Conservation (phyloP, 805 yeast species). For the Yamadazyma takamatsuzukensis region DNA sequence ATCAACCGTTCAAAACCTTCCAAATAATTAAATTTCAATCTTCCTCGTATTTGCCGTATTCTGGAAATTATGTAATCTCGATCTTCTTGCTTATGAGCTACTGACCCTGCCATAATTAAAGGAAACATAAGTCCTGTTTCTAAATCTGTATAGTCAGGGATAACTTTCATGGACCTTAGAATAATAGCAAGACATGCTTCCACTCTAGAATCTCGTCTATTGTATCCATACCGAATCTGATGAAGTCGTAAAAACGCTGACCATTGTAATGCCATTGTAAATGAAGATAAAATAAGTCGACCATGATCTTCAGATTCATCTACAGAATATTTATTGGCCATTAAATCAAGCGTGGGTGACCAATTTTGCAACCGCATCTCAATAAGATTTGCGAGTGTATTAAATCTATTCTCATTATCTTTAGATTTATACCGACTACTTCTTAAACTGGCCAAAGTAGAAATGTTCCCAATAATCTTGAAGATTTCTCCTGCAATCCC, state of each 20-base stretch:
- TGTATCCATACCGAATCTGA: slow-evolving; percentile 24
- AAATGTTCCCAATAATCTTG: slow-evolving; percentile 23
- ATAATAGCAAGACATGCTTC: slow-evolving; percentile 20
- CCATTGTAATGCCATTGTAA: slow-evolving; percentile 26
- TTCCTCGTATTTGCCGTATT: slow-evolving; percentile 15
- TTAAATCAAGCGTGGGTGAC: slow-evolving; percentile 18
- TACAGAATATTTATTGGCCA: slow-evolving; percentile 13
- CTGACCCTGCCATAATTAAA: slow-evolving; percentile 25
- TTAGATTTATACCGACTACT: slow-evolving; percentile 11
- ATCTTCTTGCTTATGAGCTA: slow-evolving; percentile 16
- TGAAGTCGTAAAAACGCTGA: slow-evolving; percentile 24
- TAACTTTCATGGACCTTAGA: slow-evolving; percentile 16
- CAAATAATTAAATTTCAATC: slow-evolving; percentile 21
- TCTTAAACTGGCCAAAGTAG: slow-evolving; percentile 21
- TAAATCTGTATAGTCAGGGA: slow-evolving; percentile 17
- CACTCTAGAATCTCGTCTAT: slow-evolving; percentile 19
- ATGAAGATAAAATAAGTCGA: slow-evolving; percentile 14
- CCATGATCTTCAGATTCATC: slow-evolving; percentile 7
- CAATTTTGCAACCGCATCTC: slow-evolving; percentile 25
- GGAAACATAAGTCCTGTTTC: slow-evolving; percentile 25
- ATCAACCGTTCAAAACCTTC: slow-evolving; percentile 21
- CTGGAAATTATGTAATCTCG: slow-evolving; percentile 17
- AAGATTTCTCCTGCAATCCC: slow-evolving; percentile 27
- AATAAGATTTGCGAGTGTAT: slow-evolving; percentile 19
- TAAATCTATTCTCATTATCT: slow-evolving; percentile 19